These are phyloP conservation scores for Alnus rubra DNA, from an alignment of 306 rosid genomes.

Conservation along the genomic window DNA sequence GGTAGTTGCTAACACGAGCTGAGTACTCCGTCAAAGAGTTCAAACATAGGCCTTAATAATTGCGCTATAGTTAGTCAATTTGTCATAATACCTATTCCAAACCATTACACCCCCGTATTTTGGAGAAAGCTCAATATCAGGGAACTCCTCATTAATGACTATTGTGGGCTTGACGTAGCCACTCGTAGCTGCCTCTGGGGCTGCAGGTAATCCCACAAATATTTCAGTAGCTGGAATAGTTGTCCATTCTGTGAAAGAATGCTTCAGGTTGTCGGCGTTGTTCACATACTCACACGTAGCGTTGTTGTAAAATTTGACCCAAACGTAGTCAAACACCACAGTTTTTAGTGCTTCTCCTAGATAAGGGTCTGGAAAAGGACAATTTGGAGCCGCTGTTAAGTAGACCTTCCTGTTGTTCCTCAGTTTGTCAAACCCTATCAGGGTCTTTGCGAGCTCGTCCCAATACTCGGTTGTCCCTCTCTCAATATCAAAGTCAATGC, in stretches of 20 bases:
- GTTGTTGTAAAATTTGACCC: constrained; percentile 31
- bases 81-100: constrained; percentile 21
- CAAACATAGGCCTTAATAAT: too few species aligned
- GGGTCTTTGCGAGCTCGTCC: constrained; percentile 3
- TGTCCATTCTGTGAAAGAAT: constrained; percentile 30
- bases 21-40: too few species aligned
- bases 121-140: not conserved
- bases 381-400: constrained; percentile 38
- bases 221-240: not conserved
- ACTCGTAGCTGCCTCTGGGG: not conserved
- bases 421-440: too few species aligned
- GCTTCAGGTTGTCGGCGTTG: constrained; percentile 12
- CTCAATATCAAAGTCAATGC: constrained; percentile 7
- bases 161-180: not conserved
- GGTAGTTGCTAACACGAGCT: too few species aligned
- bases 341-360: not conserved
- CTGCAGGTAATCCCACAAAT: constrained; percentile 19
- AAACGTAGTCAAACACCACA: constrained; percentile 13
- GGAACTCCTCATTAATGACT: not conserved
- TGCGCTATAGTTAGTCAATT: too few species aligned
- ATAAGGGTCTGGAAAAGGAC: constrained; percentile 15
- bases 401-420: constrained; percentile 7
- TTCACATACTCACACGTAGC: constrained; percentile 6
- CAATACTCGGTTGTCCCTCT: not conserved
- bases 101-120: constrained; percentile 23